Conservation (phyloP, 2,329 filamentous ascomycete species). For the Dactylellina drechsleri region DNA sequence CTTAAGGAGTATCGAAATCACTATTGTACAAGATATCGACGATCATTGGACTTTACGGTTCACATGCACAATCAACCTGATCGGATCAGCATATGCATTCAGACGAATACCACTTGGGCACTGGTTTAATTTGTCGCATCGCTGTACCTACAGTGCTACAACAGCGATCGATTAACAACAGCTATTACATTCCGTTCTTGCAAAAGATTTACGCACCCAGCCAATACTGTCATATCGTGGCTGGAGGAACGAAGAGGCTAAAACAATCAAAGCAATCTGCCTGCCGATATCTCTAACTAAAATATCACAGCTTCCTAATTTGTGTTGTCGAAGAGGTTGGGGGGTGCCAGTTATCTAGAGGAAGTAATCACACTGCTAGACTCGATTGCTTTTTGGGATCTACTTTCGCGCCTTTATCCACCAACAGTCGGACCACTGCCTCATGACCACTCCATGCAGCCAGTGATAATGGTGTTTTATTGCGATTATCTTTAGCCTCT, state of each 20-base stretch:
- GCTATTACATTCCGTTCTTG: conserved; percentile 1
- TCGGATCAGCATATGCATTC: too few species aligned
- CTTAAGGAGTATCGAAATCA: too few species aligned
- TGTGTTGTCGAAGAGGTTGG: conserved; percentile 27
- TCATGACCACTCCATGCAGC: background rate
- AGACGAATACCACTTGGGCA: too few species aligned
- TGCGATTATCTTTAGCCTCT: background rate
- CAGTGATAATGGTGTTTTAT: background rate
- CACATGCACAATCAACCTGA: too few species aligned
- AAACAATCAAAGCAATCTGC: conserved; percentile 23
- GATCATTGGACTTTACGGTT: too few species aligned
- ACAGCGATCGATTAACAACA: background rate
- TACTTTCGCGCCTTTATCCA: conserved; percentile 12
- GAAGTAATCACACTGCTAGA: too few species aligned
- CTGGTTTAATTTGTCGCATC: too few species aligned
- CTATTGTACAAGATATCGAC: too few species aligned
- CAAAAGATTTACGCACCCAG: background rate
- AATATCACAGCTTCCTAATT: conserved; percentile 10
- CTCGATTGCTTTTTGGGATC: too few species aligned
- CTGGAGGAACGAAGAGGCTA: conserved; percentile 11
- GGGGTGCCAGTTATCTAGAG: too few species aligned
- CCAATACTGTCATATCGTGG: conserved; percentile 1
- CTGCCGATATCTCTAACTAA: conserved; percentile 13
- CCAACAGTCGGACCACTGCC: background rate
- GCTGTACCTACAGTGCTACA: background rate